phyloP scores from a whole-genome alignment of 176 grass and related monocot genomes.

The Bonia amplexicaulis region DNA sequence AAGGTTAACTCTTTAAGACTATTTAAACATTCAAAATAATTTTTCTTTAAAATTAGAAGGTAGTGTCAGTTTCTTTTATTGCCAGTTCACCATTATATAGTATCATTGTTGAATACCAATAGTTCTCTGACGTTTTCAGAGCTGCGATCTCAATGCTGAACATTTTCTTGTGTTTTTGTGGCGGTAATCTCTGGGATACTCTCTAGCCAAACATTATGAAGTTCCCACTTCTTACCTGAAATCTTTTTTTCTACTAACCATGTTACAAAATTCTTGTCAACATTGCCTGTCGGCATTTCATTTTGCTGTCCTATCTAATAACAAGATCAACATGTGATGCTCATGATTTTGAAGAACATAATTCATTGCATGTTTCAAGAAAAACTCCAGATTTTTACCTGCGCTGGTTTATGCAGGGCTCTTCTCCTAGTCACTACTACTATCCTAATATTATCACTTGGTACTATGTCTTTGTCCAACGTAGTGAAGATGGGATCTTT shows the following conservation, averaged over 20 bases:
- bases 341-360: constrained; percentile 3
- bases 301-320: not conserved
- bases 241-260: not conserved
- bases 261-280: not conserved
- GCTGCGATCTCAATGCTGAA: not conserved
- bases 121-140: constrained; percentile 1
- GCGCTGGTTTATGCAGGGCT: constrained; percentile 54
- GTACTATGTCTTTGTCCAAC: constrained; percentile 51
- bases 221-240: not conserved
- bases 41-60: constrained; percentile 1
- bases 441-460: constrained; percentile 48
- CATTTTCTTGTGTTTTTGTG: not conserved
- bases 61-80: not conserved
- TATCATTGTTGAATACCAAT: not conserved
- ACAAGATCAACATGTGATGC: not conserved
- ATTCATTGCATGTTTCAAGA: not conserved
- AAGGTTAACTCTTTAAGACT: constrained; percentile 45
- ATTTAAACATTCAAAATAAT: not conserved
- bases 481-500: constrained; percentile 42
- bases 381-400: constrained; percentile 1
- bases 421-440: constrained; percentile 67
- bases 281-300: not conserved
- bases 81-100: not conserved
- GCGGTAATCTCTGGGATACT: not conserved
- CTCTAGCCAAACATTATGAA: not conserved